Evolutionary conservation across 2,329 filamentous ascomycete genomes (phyloP), one percentile per base, ranked within the genome.

Genomic region (Xylariaceae sp.): DNA sequence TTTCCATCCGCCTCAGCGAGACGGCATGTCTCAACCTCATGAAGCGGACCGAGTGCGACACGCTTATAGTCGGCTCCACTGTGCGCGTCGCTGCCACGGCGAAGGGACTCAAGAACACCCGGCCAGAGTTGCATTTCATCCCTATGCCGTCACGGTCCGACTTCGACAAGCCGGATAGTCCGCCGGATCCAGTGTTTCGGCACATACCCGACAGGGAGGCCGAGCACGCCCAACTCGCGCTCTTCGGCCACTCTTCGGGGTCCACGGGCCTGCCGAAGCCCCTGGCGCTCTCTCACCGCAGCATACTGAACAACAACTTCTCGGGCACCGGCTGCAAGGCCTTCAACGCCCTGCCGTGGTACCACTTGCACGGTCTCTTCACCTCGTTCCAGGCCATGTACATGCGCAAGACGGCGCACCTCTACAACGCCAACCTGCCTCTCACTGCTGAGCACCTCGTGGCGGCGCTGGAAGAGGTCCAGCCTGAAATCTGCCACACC

Each of bases 211-310:
- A 56, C 31, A 46, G 43, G 44, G 16, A 60, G 52, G 34, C 46
- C 24, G 46, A 65, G 47, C 49, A 57, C 27, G 13, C 50, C 35
- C 60, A 60, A 33, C 47, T 59, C 1, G 61, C 61, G 1, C 46
- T 69, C 21, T 68, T 70, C 18, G 58, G 65, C 28, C 69, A 72
- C 44, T 71, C 69, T 0, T 71, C 68, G 0, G 69, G 69, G 0
- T 70, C 68, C 2, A 71, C 68, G 0, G 67, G 68, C 1, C 59
- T 64, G 3, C 68, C 68, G 0, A 71, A 71, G 41, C 67, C 68
- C 3, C 52, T 71, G 2, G 56, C 62, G 11, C 58, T 69, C 23
- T 67, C 64, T 2, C 66, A 71, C 37, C 54, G 57, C 24, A 59
- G 59, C 4, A 36, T 68, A 15, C 55, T 67, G 49, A 62, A 59